Base-by-base conservation (phyloP, 805 yeast genomes). In the Wickerhamiella galacta region DNA sequence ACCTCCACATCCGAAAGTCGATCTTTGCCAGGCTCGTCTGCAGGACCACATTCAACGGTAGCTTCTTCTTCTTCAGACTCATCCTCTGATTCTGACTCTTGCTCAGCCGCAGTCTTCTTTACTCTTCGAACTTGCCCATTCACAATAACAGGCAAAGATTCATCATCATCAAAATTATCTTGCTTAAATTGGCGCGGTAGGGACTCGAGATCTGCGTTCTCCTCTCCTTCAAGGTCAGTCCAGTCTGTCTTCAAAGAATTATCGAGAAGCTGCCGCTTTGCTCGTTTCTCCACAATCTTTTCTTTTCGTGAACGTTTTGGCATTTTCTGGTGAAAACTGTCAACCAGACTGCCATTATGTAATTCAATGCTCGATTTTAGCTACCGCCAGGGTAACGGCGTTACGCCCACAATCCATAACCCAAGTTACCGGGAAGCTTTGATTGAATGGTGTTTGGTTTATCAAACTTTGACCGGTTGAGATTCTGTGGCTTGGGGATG, bases 191-290 rank as follows among this genome's bases (percentile, higher is more conserved):
- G 46, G 52, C 96, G 66, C 2, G 95, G 93, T 35, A 51, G 56
- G 42, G 63, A 54, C 50, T 85, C 96, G 45, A 81, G 83, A 35
- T 71, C 85, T 46, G 73, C 79, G 45, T 80, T 92, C 37, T 68
- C 75, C 36, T 75, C 66, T n/a, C 73, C 34, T 7, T 34, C 43
- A 6, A 41, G 28, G 2, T 22, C 35, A 18, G 21, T 20, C 34
- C 40, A 43, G 12, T 20, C 16, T 9, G 31, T 28, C 3, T 28
- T 25, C 6, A 42, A 30, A 12, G 28, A 31, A 12, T 35, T 40
- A 24, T 43, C 45, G 10, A 39, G 18, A 20, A 23, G 35, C 33
- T 28, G 38, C 31, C 23, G 33, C 26, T 35, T 16, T 25, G 30
- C 26, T 31, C 35, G 25, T 30, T 27, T 18, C 6, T 34, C 40